Evolutionary conservation across 2,329 filamentous ascomycete species (phyloP).

Genomic region (Basipetospora chlamydospora): DNA sequence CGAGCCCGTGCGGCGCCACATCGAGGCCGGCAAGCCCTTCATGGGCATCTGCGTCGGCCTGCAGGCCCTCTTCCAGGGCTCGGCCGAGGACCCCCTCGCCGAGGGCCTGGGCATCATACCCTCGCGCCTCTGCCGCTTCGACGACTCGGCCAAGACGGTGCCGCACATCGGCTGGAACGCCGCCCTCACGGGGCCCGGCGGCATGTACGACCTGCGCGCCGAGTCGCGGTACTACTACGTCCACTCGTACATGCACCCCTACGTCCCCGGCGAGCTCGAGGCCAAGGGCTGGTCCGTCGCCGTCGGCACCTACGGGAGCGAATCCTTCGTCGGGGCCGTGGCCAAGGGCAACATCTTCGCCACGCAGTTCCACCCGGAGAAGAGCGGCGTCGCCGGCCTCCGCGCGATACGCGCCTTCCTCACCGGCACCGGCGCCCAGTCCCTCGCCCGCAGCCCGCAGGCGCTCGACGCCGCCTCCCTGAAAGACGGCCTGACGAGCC

Average conservation of each 20-base stretch:
- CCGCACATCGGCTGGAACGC: slow-evolving; percentile 99
- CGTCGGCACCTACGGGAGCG: slow-evolving; percentile 70
- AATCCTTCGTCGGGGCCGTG: slow-evolving; percentile 85
- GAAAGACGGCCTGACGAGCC: slow-evolving; percentile 65
- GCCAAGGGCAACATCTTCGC: slow-evolving; percentile 74
- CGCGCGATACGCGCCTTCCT: slow-evolving; percentile 76
- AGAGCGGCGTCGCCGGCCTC: slow-evolving; percentile 81
- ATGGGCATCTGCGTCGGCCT: slow-evolving; percentile 95
- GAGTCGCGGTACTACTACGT: slow-evolving; percentile 98
- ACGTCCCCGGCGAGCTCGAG: slow-evolving; percentile 59
- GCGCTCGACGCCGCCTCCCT: slow-evolving; percentile 15
- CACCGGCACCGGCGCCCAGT: slow-evolving; percentile 47
- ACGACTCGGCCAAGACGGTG: slow-evolving; percentile 70
- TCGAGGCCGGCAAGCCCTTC: slow-evolving; percentile 85
- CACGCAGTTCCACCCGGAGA: slow-evolving; percentile 96
- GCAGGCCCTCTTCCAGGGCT: slow-evolving; percentile 79
- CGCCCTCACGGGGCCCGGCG: slow-evolving; percentile 46
- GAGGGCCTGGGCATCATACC: slow-evolving; percentile 65
- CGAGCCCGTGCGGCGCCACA: slow-evolving; percentile 68
- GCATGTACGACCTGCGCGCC: slow-evolving; percentile 64
- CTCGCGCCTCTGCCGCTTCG: slow-evolving; percentile 58
- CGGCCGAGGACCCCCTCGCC: slow-evolving; percentile 59
- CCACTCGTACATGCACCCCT: slow-evolving; percentile 80
- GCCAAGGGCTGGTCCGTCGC: slow-evolving; percentile 82
- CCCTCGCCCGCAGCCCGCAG: slow-evolving; percentile 20